Evolutionary conservation across 2,329 filamentous ascomycete species (phyloP).

Genomic region (Beauveria rudraprayagi): DNA sequence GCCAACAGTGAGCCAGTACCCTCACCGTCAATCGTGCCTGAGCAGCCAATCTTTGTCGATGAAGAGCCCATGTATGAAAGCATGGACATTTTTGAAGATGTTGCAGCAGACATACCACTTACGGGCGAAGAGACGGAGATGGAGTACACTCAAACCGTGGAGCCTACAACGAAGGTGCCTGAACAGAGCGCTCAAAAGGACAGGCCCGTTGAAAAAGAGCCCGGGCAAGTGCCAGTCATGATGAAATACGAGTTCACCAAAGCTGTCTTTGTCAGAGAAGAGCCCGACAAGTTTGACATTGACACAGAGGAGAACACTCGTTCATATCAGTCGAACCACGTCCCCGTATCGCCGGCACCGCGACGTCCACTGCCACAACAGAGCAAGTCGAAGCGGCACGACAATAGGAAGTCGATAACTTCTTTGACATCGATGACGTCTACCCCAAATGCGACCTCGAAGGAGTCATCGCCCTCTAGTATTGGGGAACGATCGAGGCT

Average conservation of each 20-base stretch:
- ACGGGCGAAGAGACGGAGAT: neutral
- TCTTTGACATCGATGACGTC: neutral
- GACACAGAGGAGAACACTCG: neutral
- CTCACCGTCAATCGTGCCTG: neutral
- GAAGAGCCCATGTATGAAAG: neutral
- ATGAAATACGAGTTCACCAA: neutral
- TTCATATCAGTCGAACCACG: neutral
- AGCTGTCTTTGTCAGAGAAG: neutral
- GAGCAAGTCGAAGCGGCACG: neutral
- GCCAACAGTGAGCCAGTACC: neutral
- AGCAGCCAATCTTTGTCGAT: neutral
- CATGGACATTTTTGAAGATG: neutral
- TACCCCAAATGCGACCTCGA: neutral
- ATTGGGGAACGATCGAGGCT: neutral
- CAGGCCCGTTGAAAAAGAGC: neutral
- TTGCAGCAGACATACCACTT: neutral
- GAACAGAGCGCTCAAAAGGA: neutral
- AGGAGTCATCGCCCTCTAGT: neutral
- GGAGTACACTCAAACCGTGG: neutral
- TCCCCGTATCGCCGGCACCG: neutral
- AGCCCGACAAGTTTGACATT: neutral
- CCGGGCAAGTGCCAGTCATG: neutral
- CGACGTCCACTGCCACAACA: constrained; percentile 2
- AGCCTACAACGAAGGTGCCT: neutral
- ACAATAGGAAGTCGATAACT: neutral